These are phyloP conservation scores for Epichloe typhina DNA, from an alignment of 2,329 filamentous ascomycete species.

Conservation along the genomic window DNA sequence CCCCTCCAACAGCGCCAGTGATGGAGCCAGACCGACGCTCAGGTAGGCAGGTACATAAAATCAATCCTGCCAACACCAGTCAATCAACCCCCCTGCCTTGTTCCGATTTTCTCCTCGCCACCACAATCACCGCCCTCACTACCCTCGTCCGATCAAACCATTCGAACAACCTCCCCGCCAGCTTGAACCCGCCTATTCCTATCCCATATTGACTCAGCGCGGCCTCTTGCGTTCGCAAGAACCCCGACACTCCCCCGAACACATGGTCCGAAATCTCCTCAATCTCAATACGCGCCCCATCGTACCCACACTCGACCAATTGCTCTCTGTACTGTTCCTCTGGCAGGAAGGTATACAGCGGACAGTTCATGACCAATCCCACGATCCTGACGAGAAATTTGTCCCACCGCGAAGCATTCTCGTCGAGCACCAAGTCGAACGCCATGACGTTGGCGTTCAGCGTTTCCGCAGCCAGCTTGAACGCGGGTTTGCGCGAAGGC, in stretches of 20 bases:
- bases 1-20: too few species aligned
- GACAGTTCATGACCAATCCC: slow-evolving; percentile 33
- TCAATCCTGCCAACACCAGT: too few species aligned
- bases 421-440: slow-evolving; percentile 36
- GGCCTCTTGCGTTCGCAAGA: slow-evolving; percentile 24
- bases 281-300: slow-evolving; percentile 25
- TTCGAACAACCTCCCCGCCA: slow-evolving; percentile 23
- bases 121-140: slow-evolving; percentile 22
- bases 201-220: slow-evolving; percentile 22
- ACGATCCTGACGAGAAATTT: slow-evolving; percentile 25
- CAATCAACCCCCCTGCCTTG: background rate
- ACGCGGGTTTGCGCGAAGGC: slow-evolving; percentile 34
- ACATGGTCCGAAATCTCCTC: slow-evolving; percentile 39
- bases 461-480: slow-evolving; percentile 25
- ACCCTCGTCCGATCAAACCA: slow-evolving; percentile 24
- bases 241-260: slow-evolving; percentile 34
- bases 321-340: slow-evolving; percentile 29
- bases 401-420: slow-evolving; percentile 15
- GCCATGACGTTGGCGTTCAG: slow-evolving; percentile 38
- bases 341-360: slow-evolving; percentile 34
- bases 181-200: slow-evolving; percentile 20
- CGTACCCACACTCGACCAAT: slow-evolving; percentile 35
- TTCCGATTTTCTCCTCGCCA: slow-evolving; percentile 11
- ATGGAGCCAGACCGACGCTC: too few species aligned
- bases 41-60: too few species aligned